Base-by-base conservation (phyloP, 2,329 filamentous ascomycete genomes). In the Aspergillus calidoustus region DNA sequence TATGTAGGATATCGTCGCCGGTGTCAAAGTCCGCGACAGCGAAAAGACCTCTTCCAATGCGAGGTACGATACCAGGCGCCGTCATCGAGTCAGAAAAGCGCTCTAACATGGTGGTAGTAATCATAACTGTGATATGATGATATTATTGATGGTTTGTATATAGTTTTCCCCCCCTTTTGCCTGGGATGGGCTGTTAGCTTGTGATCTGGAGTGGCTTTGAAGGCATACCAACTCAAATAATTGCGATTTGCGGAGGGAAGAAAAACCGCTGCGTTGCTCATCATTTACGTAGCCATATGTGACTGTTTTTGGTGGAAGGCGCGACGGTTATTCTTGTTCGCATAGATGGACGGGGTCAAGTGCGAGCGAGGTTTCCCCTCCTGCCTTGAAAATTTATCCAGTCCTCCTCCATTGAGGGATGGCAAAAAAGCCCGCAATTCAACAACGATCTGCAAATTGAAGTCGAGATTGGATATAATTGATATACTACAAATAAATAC, bases 31-130 rank as follows among this genome's bases (percentile, higher is more conserved):
- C 70, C 25, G 76, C 71, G 6, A 75, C 79, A 3, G 86, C 82
- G 69, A 88, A 87, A 1, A 88, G 74, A 4, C 86, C 86, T 38
- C 80, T 82, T 13, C 86, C 86, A 64, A 74, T 68, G 47, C 66
- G 71, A 66, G 69, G 64, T 3, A 69, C 66, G 9, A 70, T 67
- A 5, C 67, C 64, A 3, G 71, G 64, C 3, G 60, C 65, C 2
- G 74, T 69, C 57, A 66, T 75, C 13, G 69, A 69, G 7, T 61
- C 57, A 11, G 52, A 17, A 25, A 17, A 17, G 7, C 9, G 47
- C 3, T 50, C 7, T 15, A 28, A 17, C 11, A 22, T 28, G 15
- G 7, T 11, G 11, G 15, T 22, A 9, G n/a, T 22, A 47, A n/a
- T 3, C 44, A 47, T 47, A 7, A 22, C n/a, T 47, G 22, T 22